Conservation (phyloP, 352 stramenopile genomes). For the Globisporangium irregulare region DNA sequence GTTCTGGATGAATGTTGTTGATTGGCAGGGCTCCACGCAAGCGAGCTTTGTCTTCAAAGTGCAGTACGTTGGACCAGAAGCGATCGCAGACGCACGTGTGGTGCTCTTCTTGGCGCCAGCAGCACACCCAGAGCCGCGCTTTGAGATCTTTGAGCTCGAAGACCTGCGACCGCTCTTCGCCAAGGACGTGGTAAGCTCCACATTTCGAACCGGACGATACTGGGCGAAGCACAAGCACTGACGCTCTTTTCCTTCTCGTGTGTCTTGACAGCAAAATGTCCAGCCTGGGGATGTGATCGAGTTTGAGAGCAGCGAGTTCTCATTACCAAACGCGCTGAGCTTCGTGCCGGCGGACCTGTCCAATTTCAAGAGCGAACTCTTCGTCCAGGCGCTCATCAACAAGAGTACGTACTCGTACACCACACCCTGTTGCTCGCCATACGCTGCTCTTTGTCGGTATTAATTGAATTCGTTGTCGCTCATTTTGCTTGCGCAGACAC, state of each 20-base stretch:
- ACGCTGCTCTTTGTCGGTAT: not conserved
- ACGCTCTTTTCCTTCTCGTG: not conserved
- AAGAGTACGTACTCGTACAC: slow-evolving; percentile 32
- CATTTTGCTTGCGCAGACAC: slow-evolving; percentile 32
- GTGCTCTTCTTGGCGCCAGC: slow-evolving; percentile 61
- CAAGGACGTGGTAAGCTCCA: slow-evolving; percentile 47
- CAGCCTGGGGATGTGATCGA: slow-evolving; percentile 50
- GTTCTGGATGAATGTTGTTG: not conserved
- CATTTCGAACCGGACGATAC: not conserved
- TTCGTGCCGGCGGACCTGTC: slow-evolving; percentile 61
- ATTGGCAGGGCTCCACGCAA: slow-evolving; percentile 35
- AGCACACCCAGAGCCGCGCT: slow-evolving; percentile 40
- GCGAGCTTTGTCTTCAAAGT: slow-evolving; percentile 56
- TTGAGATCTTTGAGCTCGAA: slow-evolving; percentile 61
- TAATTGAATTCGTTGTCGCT: not conserved
- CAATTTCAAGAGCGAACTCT: slow-evolving; percentile 39
- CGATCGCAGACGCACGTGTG: slow-evolving; percentile 44
- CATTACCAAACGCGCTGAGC: slow-evolving; percentile 47
- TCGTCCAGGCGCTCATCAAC: slow-evolving; percentile 66
- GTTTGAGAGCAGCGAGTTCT: slow-evolving; percentile 66
- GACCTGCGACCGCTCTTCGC: slow-evolving; percentile 55
- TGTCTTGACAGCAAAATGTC: slow-evolving; percentile 32
- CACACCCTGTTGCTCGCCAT: not conserved
- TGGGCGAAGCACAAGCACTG: not conserved
- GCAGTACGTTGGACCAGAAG: slow-evolving; percentile 32